phyloP scores from a whole-genome alignment of 495 filamentous ascomycete species.

The Niebla homalea region DNA sequence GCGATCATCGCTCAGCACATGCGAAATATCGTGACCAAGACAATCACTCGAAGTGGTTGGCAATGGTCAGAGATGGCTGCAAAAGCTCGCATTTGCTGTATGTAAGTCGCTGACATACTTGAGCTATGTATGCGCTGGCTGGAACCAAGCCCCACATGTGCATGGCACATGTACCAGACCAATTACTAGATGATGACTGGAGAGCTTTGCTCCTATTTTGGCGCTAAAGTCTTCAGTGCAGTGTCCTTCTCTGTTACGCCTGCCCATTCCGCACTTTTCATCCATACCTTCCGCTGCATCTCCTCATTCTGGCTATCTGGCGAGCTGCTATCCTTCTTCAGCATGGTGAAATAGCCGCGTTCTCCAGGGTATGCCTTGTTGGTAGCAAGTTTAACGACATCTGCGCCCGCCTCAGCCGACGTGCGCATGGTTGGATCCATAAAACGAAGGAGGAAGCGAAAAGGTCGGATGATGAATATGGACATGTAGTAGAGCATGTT shows the following conservation, averaged over 20 bases:
- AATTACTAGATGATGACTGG: no score
- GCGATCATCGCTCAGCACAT: no score
- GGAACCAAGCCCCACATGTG: no score
- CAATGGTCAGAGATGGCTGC: no score
- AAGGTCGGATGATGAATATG: conserved; percentile 20
- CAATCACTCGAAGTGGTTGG: no score
- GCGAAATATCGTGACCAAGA: no score
- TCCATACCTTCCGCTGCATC: conserved; percentile 32
- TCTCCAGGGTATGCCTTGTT: conserved; percentile 18
- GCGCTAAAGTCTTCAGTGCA: conserved; percentile 1
- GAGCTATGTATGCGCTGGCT: no score
- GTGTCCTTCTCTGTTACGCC: conserved; percentile 17
- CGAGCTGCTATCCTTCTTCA: conserved; percentile 25
- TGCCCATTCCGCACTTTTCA: conserved; percentile 31
- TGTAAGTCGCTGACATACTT: no score
- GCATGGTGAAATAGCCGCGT: conserved; percentile 28
- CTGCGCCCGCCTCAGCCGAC: conserved; percentile 23
- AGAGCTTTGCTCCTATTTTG: neutral
- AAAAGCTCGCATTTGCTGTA: no score
- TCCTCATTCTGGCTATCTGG: conserved; percentile 25
- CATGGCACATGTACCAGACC: no score
- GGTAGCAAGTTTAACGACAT: conserved; percentile 24
- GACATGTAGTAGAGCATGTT: conserved; percentile 18
- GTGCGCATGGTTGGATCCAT: conserved; percentile 24
- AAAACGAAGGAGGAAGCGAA: conserved; percentile 25